Evolutionary conservation across 805 yeast species (phyloP).

Genomic region (Nakazawaea holstii): DNA sequence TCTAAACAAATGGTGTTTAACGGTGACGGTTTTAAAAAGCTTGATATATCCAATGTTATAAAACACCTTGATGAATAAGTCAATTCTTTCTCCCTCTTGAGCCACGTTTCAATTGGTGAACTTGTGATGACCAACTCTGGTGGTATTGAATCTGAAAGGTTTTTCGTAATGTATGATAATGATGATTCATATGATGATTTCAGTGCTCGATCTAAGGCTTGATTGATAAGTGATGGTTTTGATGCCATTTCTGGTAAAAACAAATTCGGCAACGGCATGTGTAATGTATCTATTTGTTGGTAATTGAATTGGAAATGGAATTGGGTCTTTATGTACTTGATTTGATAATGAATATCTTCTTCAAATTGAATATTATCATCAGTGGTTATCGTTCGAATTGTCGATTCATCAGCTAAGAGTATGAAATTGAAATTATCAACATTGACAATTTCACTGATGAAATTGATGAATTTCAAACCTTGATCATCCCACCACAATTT

Average conservation of each 20-base stretch:
- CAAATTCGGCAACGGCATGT: conserved; percentile 26
- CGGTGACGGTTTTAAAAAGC: conserved; percentile 29
- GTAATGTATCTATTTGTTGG: conserved; percentile 4
- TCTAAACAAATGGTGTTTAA: conserved; percentile 44
- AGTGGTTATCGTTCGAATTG: background rate
- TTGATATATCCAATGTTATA: conserved; percentile 41
- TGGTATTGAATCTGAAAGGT: conserved; percentile 15
- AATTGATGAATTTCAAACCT: conserved; percentile 30
- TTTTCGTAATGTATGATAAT: conserved; percentile 27
- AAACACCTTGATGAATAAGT: conserved; percentile 27
- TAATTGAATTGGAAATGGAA: background rate
- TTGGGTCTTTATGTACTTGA: conserved; percentile 26
- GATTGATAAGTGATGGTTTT: conserved; percentile 21
- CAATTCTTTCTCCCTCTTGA: conserved; percentile 29
- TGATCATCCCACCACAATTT: conserved; percentile 36
- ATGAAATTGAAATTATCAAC: conserved; percentile 28
- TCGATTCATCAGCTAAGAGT: conserved; percentile 24
- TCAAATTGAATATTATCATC: background rate
- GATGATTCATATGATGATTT: conserved; percentile 23
- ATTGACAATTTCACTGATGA: conserved; percentile 24
- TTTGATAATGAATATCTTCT: conserved; percentile 39
- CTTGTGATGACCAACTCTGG: conserved; percentile 32
- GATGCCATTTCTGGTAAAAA: conserved; percentile 30
- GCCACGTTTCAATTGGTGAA: conserved; percentile 44
- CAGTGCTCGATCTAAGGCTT: conserved; percentile 20